Base-by-base conservation (phyloP, 768 basidiomycete genomes). In the Amanita pseudoporphyria region DNA sequence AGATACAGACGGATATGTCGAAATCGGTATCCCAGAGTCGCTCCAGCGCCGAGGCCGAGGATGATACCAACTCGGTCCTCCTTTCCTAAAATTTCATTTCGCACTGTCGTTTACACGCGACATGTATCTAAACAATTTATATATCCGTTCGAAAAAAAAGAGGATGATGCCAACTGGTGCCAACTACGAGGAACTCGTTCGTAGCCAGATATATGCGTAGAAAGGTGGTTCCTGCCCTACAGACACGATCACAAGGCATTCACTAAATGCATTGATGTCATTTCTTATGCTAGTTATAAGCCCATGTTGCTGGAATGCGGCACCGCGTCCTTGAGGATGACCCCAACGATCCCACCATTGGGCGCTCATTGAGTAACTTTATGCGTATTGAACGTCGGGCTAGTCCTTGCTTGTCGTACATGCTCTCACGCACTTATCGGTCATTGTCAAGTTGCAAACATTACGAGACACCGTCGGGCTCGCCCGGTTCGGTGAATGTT, bases 211-310 rank as follows among this genome's bases (percentile, higher is more conserved):
- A n/a, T n/a, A 68, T 1, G 82, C 85, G 60, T 89, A 87, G 52
- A 89, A 70, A 10, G 87, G 85, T 1, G 86, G 87, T 44, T 87
- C 88, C 19, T 88, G 87, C 1, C 88, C 88, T 38, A 89, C 71
- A 22, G 84, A 68, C 33, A 91, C 74, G 55, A 89, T 77, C 18
- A 81, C 71, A 59, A 87, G 80, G 52, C 83, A 83, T 12, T 78
- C 71, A 39, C 70, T 74, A 67, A 84, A 79, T 1, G 67, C 60
- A 52, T 77, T 66, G 49, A 79, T 68, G 24, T 78, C 84, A 12
- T 69, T 70, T 14, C 68, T 64, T 54, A 88, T 84, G 10, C 77
- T 83, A 22, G 78, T 75, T 47, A 87, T 71, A 3, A 85, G 86
- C 0, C 81, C 67, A 58, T 87, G 84, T 60, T 87, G 70, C 5